phyloP scores from a whole-genome alignment of 768 basidiomycete genomes.

The Russula foetens region DNA sequence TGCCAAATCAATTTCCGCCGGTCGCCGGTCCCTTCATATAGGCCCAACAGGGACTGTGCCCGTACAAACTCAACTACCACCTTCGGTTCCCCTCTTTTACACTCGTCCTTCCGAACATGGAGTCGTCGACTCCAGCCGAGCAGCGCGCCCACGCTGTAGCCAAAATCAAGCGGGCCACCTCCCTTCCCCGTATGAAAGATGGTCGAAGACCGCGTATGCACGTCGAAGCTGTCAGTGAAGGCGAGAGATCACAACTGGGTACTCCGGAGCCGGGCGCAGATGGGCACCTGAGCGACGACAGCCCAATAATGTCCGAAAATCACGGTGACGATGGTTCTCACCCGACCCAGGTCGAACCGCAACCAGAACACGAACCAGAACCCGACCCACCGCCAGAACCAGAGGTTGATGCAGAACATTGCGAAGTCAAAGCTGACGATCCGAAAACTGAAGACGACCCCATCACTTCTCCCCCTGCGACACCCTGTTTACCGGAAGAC shows the following conservation, averaged over 20 bases:
- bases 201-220: conserved; percentile 85
- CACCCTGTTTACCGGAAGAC: conserved; percentile 21
- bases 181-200: conserved; percentile 85
- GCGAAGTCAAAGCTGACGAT: conserved; percentile 17
- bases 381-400: not conserved
- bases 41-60: not conserved
- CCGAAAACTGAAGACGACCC: conserved; percentile 23
- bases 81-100: not conserved
- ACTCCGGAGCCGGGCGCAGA: conserved; percentile 22
- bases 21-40: conserved; percentile 15
- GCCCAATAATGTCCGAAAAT: conserved; percentile 4
- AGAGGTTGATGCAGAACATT: conserved; percentile 9
- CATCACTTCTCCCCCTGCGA: conserved; percentile 17
- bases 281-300: conserved; percentile 9
- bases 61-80: conserved; percentile 2
- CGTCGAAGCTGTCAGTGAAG: conserved; percentile 73
- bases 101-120: conserved; percentile 22
- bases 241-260: conserved; percentile 46
- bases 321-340: conserved; percentile 1
- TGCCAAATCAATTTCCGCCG: conserved; percentile 6
- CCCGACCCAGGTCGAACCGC: not conserved
- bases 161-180: conserved; percentile 86
- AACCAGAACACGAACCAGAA: not conserved
- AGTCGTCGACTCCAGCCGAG: conserved; percentile 47
- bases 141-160: conserved; percentile 85